These are phyloP conservation scores for Boechera divaricarpa DNA, from an alignment of 345 rosid genomes.

Conservation along the genomic window DNA sequence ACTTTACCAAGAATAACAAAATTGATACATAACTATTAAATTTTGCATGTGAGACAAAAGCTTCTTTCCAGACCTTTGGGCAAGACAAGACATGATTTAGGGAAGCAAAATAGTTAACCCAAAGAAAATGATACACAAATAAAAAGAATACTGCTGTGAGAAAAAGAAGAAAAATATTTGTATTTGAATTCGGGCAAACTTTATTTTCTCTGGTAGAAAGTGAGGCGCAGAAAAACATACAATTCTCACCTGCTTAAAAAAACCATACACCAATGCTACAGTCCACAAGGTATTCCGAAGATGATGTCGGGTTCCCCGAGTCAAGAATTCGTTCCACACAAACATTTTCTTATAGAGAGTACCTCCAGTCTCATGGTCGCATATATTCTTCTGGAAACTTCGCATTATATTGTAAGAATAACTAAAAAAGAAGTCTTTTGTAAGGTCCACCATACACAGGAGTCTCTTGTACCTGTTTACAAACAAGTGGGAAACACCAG, in stretches of 20 bases:
- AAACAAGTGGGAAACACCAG: slow-evolving; percentile 32
- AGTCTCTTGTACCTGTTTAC: slow-evolving; percentile 95
- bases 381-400: slow-evolving; percentile 88
- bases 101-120: not conserved
- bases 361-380: slow-evolving; percentile 66
- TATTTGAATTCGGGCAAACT: not conserved
- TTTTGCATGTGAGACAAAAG: slow-evolving; percentile 18
- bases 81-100: slow-evolving; percentile 12
- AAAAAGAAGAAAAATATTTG: not conserved
- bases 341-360: slow-evolving; percentile 91
- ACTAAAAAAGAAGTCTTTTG: slow-evolving; percentile 99
- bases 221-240: slow-evolving; percentile 34
- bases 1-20: slow-evolving; percentile 18
- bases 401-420: slow-evolving; percentile 95
- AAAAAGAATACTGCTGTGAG: slow-evolving; percentile 18
- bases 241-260: slow-evolving; percentile 86
- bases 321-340: slow-evolving; percentile 98
- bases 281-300: slow-evolving; percentile 96
- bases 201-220: slow-evolving; percentile 20
- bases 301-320: slow-evolving; percentile 85
- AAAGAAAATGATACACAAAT: slow-evolving; percentile 8
- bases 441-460: slow-evolving; percentile 84
- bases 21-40: not conserved
- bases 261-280: slow-evolving; percentile 95
- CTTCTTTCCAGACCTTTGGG: slow-evolving; percentile 17